Conservation (phyloP, 2,329 filamentous ascomycete genomes). For the Aspergillus pseudoglaucus region DNA sequence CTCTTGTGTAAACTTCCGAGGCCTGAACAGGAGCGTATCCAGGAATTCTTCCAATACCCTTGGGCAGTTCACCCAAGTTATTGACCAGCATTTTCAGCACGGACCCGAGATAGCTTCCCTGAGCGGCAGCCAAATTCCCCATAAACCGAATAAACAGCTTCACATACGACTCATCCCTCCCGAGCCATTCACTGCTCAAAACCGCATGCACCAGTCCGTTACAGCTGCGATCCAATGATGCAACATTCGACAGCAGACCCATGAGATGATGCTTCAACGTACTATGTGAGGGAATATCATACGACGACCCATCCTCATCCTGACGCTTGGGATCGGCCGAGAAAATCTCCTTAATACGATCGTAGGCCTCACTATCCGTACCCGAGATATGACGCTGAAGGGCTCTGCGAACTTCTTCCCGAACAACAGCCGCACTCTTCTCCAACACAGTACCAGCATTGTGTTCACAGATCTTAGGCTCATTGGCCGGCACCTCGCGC, state of each 20-base stretch:
- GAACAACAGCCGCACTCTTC: conserved; percentile 52
- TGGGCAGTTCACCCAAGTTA: conserved; percentile 62
- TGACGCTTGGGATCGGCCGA: conserved; percentile 39
- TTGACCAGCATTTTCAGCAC: conserved; percentile 75
- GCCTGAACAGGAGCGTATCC: conserved; percentile 54
- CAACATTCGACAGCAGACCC: conserved; percentile 53
- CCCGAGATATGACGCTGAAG: conserved; percentile 47
- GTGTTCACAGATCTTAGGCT: conserved; percentile 8
- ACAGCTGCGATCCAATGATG: conserved; percentile 50
- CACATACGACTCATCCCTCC: conserved; percentile 54
- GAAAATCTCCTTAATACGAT: conserved; percentile 50
- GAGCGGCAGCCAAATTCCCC: conserved; percentile 66
- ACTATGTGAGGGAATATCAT: conserved; percentile 46
- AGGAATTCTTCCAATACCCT: conserved; percentile 46
- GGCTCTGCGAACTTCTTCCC: conserved; percentile 55
- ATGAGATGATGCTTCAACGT: conserved; percentile 53
- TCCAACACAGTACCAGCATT: conserved; percentile 26
- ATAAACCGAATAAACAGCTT: conserved; percentile 52
- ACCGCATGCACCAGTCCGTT: conserved; percentile 53
- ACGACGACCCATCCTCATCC: conserved; percentile 25
- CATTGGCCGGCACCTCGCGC: conserved; percentile 19
- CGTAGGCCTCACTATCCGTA: conserved; percentile 52
- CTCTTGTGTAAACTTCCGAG: conserved; percentile 61
- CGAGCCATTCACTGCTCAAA: conserved; percentile 55
- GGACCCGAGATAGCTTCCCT: conserved; percentile 67